phyloP scores from a whole-genome alignment of 352 stramenopile genomes.

The Phytophthora lateralis region DNA sequence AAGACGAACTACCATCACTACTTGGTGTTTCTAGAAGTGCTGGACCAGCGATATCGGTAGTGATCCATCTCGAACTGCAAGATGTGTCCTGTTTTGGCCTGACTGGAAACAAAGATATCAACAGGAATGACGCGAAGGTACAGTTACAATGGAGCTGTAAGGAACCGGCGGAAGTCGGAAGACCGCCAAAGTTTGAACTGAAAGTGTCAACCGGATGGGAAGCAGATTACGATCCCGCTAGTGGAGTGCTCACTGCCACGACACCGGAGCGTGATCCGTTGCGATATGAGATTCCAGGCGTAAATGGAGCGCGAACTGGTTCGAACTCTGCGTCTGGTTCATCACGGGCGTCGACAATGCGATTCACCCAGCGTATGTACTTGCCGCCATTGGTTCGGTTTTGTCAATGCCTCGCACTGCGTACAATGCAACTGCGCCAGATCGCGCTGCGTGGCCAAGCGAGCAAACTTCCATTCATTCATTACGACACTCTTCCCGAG shows the following conservation, averaged over 20 bases:
- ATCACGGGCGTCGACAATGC: slow-evolving; percentile 2
- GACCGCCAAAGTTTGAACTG: slow-evolving; percentile 48
- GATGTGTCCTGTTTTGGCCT: slow-evolving; percentile 53
- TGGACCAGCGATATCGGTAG: slow-evolving; percentile 39
- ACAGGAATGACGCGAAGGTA: slow-evolving; percentile 8
- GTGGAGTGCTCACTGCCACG: slow-evolving; percentile 33
- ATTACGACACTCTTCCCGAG: slow-evolving; percentile 57
- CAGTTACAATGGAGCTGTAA: slow-evolving; percentile 53
- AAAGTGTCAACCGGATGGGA: slow-evolving; percentile 43
- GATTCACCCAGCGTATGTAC: slow-evolving; percentile 12
- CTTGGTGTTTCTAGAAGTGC: slow-evolving; percentile 10
- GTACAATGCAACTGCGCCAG: slow-evolving; percentile 53
- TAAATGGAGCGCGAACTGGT: slow-evolving; percentile 7
- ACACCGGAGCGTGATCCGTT: slow-evolving; percentile 26
- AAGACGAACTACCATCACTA: slow-evolving; percentile 9
- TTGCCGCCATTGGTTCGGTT: slow-evolving; percentile 44
- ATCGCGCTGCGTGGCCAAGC: slow-evolving; percentile 43
- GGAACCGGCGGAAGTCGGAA: slow-evolving; percentile 47
- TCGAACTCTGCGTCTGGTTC: background rate
- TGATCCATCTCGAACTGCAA: slow-evolving; percentile 49
- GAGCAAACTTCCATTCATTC: slow-evolving; percentile 48
- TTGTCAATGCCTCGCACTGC: slow-evolving; percentile 59
- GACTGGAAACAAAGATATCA: background rate
- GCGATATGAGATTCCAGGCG: slow-evolving; percentile 33
- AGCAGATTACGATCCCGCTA: slow-evolving; percentile 38